These are phyloP conservation scores for Penicillium sp. DNA, from an alignment of 2,329 filamentous ascomycete species.

Conservation along the genomic window DNA sequence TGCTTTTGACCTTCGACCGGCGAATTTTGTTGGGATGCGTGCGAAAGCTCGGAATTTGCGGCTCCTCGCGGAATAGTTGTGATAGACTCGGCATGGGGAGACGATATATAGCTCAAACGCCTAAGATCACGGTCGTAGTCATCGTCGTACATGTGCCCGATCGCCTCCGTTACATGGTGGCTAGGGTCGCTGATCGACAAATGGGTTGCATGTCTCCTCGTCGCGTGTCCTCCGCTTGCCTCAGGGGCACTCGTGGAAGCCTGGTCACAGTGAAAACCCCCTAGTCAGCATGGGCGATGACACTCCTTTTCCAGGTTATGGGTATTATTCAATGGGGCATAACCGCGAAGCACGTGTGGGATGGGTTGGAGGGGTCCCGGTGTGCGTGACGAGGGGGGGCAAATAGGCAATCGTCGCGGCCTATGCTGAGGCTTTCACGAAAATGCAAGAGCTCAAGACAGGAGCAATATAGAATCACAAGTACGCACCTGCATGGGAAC, in stretches of 20 bases:
- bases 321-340: conserved; percentile 1
- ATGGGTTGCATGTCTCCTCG: conserved; percentile 59
- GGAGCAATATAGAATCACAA: background rate
- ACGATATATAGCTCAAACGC: conserved; percentile 72
- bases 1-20: conserved; percentile 32
- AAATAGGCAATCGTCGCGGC: background rate
- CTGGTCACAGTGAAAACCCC: conserved; percentile 22
- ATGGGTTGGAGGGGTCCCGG: conserved; percentile 3
- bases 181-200: conserved; percentile 80
- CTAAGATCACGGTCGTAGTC: conserved; percentile 64
- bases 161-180: conserved; percentile 93
- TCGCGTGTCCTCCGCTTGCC: conserved; percentile 49
- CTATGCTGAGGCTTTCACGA: background rate
- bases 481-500: conserved; percentile 42
- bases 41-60: conserved; percentile 28
- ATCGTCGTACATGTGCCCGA: conserved; percentile 86
- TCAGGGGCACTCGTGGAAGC: conserved; percentile 43
- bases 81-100: conserved; percentile 46
- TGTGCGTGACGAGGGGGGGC: conserved; percentile 1
- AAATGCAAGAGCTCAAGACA: conserved; percentile 1
- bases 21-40: conserved; percentile 33
- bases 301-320: background rate
- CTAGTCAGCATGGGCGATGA: conserved; percentile 4
- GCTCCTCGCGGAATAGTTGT: conserved; percentile 38
- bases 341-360: background rate